Evolutionary conservation across 2,329 filamentous ascomycete genomes (phyloP), one percentile per base, ranked within the genome.

Genomic region (Tolypocladium tropicale): DNA sequence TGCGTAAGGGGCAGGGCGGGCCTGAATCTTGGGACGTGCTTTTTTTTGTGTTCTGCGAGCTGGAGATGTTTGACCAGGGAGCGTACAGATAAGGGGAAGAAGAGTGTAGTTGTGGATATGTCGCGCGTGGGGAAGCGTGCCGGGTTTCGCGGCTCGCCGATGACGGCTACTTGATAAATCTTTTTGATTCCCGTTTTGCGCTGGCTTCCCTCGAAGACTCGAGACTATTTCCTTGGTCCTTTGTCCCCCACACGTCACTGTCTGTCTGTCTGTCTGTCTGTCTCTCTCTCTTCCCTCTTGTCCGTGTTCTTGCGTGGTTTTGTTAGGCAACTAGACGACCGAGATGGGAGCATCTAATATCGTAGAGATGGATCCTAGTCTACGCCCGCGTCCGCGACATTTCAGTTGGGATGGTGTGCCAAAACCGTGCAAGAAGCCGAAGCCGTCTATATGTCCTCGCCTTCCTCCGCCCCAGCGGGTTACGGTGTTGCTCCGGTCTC

Each of bases 81-180:
- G 61, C 58, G 60, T 54, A 55, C 55, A 57, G 57, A 58, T 56
- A 56, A 58, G 58, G 58, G 54, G 65, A 65, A 58, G 56, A 53
- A 52, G 58, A 52, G 53, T 55, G 56, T 57, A 60, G 61, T 58
- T 59, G 59, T 58, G 60, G 55, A 58, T 56, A 56, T 56, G 60
- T 61, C 37, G 58, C 57, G 54, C 56, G 59, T 52, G 56, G 55
- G 56, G 60, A n/a, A 56, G 46, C 55, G 57, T 61, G 58, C 51
- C 63, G 68, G 66, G 68, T 65, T 62, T 69, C 68, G 67, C 63
- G 67, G 67, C 68, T 68, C 69, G 69, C 68, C 65, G 65, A 71
- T 67, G 71, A 73, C 68, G 68, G 68, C 70, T 74, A 74, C 72
- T 74, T 74, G 69, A 75, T 76, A 74, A 69, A 76, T 75, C 68